A percentile compares a stretch with the other conserved stretches of the same genome.
Evolutionary conservation across 2,329 filamentous ascomycete species (phyloP).

Genomic region (Epichloe bromicola): DNA sequence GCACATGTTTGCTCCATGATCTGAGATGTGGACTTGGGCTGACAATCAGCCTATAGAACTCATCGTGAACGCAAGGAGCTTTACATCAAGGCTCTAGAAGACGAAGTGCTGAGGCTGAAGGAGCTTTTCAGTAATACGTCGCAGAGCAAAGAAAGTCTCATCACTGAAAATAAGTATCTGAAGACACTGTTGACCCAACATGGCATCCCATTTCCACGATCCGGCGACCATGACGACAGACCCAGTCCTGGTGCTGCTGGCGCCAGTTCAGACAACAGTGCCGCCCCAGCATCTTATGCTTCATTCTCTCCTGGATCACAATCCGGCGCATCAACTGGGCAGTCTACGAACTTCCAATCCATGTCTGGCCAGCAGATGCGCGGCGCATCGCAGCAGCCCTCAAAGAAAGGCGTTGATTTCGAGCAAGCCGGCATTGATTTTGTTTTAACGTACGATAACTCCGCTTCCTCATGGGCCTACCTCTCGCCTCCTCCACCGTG

Average conservation of each 20-base stretch:
- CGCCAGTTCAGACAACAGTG: slow-evolving; percentile 48
- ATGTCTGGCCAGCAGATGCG: slow-evolving; percentile 20
- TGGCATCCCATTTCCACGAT: slow-evolving; percentile 28
- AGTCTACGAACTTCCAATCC: slow-evolving; percentile 13
- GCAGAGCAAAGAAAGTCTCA: slow-evolving; percentile 62
- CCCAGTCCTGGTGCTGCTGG: slow-evolving; percentile 33
- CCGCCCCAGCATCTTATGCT: slow-evolving; percentile 32
- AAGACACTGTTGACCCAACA: slow-evolving; percentile 42
- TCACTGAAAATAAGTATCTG: slow-evolving; percentile 69
- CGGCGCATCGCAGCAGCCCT: slow-evolving; percentile 13
- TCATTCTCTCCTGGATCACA: slow-evolving; percentile 32
- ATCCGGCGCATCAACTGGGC: slow-evolving; percentile 26
- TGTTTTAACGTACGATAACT: slow-evolving; percentile 69
- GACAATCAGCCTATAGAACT: slow-evolving; percentile 43
- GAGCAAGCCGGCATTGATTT: slow-evolving; percentile 82
- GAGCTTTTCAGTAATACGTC: slow-evolving; percentile 65
- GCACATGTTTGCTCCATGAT: slow-evolving; percentile 15
- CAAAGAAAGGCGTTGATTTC: slow-evolving; percentile 46
- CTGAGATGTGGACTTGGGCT: neutral
- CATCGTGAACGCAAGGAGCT: slow-evolving; percentile 94
- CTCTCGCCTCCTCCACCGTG: slow-evolving; percentile 50
- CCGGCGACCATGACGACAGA: slow-evolving; percentile 25
- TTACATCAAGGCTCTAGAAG: slow-evolving; percentile 88
- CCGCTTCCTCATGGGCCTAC: slow-evolving; percentile 47
- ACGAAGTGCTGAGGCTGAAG: slow-evolving; percentile 79